Conservation (phyloP, 2,329 filamentous ascomycete species). For the Lachnellula hyalina region DNA sequence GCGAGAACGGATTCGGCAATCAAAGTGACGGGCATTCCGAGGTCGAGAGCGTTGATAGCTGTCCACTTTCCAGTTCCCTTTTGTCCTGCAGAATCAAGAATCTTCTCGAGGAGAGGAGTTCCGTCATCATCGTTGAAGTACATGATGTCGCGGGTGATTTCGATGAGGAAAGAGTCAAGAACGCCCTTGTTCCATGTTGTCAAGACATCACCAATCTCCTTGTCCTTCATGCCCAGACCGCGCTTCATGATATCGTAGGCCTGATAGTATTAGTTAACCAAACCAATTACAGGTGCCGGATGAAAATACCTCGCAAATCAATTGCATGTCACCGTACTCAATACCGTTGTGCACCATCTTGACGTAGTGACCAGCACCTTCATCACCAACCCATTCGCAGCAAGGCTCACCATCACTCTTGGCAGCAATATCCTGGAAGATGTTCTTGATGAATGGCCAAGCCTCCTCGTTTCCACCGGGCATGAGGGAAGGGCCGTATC, state of each 20-base stretch:
- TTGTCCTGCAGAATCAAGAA: conserved; percentile 95
- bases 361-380: conserved; percentile 99
- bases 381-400: conserved; percentile 99
- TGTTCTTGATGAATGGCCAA: conserved; percentile 97
- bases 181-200: conserved; percentile 98
- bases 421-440: conserved; percentile 95
- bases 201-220: conserved; percentile 95
- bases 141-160: conserved; percentile 98
- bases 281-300: background rate
- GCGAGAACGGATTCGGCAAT: conserved; percentile 97
- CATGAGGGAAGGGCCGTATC: conserved; percentile 97
- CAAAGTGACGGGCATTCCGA: conserved; percentile 96
- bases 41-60: conserved; percentile 95
- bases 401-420: conserved; percentile 97
- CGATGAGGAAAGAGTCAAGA: conserved; percentile 97
- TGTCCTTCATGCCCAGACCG: conserved; percentile 78
- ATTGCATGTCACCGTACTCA: conserved; percentile 99
- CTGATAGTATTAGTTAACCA: conserved; percentile 41
- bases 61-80: conserved; percentile 99
- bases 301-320: conserved; percentile 85
- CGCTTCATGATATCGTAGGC: conserved; percentile 99
- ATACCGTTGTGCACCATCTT: conserved; percentile 99
- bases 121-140: conserved; percentile 97
- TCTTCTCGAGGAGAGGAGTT: conserved; percentile 92
- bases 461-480: conserved; percentile 97